Base-by-base conservation (phyloP, 371 early-diverging fungal species). In the Paramicrosporidium saccamoebae region DNA sequence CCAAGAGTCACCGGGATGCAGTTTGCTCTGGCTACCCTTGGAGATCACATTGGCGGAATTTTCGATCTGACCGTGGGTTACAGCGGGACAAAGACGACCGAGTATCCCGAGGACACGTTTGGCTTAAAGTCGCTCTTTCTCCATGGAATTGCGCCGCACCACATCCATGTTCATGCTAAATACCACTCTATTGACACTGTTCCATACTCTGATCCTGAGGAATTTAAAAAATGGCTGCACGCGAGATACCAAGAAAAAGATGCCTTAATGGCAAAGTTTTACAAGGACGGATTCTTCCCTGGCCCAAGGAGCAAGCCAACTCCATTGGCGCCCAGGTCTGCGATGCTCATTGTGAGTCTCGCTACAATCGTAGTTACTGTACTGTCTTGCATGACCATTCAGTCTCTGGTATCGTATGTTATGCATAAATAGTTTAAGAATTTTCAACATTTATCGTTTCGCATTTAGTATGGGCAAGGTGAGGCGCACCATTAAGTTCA, bases 61-160 rank as follows among this genome's bases (percentile, higher is more conserved):
- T 74, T 71, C 27, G 81, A 82, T 28, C 31, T 71, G 7, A 75
- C 84, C 0, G 50, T 82, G 3, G 81, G 68, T 1, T 72, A 65
- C 27, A 60, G 64, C 16, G 75, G 75, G 0, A 39, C 73, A n/a
- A 39, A 36, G 8, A 33, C 44, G n/a, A 63, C 52, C n/a, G 50
- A 65, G 24, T 55, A 58, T 22, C 71, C 73, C 1, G 62, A 72
- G 27, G 58, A 66, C 25, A 48, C 53, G 28, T 69, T 66, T 31
- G 63, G 60, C 2, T 40, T 71, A 7, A 45, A 51, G 20, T 40
- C 51, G 22, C 54, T 68, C 29, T 74, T 64, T 21, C 46, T 64
- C 22, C 40, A 53, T 22, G 37, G 55, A 10, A 44, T 42, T 1
- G 63, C 59, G n/a, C 78, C 78, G 6, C 35, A 51, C 21, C 36